These are phyloP conservation scores for Aspergillus baeticus DNA, from an alignment of 495 filamentous ascomycete species.

Conservation along the genomic window DNA sequence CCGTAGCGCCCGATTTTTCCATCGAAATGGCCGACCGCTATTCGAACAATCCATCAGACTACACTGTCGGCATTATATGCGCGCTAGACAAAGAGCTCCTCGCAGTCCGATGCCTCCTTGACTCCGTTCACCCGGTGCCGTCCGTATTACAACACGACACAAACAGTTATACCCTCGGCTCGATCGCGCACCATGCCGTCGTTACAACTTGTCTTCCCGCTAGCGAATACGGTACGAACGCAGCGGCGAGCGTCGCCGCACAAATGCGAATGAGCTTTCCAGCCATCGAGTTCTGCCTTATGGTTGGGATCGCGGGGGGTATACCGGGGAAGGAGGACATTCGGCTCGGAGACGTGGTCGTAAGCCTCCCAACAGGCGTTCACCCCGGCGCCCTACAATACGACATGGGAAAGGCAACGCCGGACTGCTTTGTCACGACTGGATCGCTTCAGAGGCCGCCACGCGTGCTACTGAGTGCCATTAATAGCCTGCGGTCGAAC, in stretches of 20 bases:
- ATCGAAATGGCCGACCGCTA: no score
- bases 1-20: no score
- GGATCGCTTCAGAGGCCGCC: background rate
- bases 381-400: background rate
- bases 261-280: background rate
- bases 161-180: background rate
- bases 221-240: background rate
- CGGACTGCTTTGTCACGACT: background rate
- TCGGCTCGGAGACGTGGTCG: background rate
- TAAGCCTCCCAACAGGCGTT: background rate
- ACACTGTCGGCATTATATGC: background rate
- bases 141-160: background rate
- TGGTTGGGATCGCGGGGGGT: background rate
- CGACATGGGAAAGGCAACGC: background rate
- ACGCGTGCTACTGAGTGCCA: background rate
- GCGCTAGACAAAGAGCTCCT: background rate
- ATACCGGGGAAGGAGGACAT: background rate
- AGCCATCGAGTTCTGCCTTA: background rate
- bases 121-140: background rate
- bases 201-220: background rate
- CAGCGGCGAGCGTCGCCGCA: background rate
- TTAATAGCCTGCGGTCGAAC: background rate
- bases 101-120: background rate
- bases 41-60: background rate
- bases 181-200: background rate